These are phyloP conservation scores for Pyrenophora seminiperda DNA, from an alignment of 2,329 filamentous ascomycete species.

Conservation along the genomic window DNA sequence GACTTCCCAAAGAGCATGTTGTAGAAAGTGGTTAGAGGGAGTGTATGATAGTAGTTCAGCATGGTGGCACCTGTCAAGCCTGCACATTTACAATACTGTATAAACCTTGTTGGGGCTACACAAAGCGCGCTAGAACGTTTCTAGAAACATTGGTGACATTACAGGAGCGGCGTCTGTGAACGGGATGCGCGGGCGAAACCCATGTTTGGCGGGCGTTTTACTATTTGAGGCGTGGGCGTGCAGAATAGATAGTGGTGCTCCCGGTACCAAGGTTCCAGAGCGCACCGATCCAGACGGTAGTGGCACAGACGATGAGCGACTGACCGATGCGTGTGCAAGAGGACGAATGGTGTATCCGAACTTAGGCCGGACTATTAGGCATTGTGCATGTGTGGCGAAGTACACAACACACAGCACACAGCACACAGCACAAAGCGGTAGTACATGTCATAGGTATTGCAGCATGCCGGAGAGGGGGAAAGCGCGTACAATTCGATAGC, in stretches of 20 bases:
- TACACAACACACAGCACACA: neutral
- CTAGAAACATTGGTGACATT: conserved; percentile 26
- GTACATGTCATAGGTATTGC: neutral
- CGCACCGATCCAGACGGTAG: conserved; percentile 10
- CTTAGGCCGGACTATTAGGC: conserved; percentile 5
- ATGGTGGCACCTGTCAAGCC: conserved; percentile 3
- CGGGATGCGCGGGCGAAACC: conserved; percentile 8
- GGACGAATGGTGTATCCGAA: neutral
- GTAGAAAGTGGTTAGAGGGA: conserved; percentile 49
- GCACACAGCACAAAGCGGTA: too few relatives aligned
- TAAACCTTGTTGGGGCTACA: conserved; percentile 8
- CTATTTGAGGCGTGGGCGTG: conserved; percentile 4
- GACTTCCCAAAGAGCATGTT: conserved; percentile 84
- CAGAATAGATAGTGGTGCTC: conserved; percentile 9
- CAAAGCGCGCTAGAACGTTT: conserved; percentile 11
- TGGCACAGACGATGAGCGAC: conserved; percentile 13
- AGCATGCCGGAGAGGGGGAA: neutral
- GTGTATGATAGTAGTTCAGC: conserved; percentile 11
- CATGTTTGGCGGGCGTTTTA: conserved; percentile 13
- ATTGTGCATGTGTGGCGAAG: conserved; percentile 8
- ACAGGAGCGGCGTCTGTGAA: conserved; percentile 16
- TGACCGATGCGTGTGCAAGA: conserved; percentile 3
- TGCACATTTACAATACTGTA: neutral
- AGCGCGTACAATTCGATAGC: neutral
- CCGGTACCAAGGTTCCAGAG: conserved; percentile 9